These are phyloP conservation scores for Rhizoclosmatium globosum DNA, from an alignment of 192 early-diverging fungal genomes.

Conservation along the genomic window DNA sequence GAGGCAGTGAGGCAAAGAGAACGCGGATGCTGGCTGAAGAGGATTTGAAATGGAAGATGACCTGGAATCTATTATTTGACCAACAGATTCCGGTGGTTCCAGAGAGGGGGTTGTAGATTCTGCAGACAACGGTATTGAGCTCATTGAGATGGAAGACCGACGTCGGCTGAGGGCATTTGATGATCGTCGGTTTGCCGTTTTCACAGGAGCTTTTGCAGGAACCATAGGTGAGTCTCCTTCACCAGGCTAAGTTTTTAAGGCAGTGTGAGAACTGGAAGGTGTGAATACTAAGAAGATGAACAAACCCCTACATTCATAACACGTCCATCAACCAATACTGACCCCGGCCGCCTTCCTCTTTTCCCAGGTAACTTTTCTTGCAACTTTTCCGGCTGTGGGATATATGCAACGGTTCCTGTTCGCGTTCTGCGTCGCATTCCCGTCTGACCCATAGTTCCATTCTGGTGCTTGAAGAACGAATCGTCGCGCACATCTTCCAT, in stretches of 20 bases:
- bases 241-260: no score
- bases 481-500: background rate
- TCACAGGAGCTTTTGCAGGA: background rate
- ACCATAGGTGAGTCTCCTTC: no score
- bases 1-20: no score
- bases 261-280: background rate
- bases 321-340: conserved; percentile 1
- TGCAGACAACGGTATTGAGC: no score
- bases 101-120: no score
- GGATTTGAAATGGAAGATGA: no score
- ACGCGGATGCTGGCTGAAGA: no score
- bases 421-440: background rate
- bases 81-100: no score
- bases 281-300: background rate
- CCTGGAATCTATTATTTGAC: no score
- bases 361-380: background rate
- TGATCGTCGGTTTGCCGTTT: background rate
- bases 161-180: background rate
- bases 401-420: background rate
- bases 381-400: no score
- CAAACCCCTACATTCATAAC: conserved; percentile 2
- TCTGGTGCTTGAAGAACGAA: background rate
- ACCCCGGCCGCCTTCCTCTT: conserved; percentile 4
- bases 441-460: background rate
- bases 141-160: background rate